Percentiles rank a stretch among this genome's conserved stretches.
Evolutionary conservation across 441 rosid genomes (phyloP).

Genomic region (Jatropha podagrica): DNA sequence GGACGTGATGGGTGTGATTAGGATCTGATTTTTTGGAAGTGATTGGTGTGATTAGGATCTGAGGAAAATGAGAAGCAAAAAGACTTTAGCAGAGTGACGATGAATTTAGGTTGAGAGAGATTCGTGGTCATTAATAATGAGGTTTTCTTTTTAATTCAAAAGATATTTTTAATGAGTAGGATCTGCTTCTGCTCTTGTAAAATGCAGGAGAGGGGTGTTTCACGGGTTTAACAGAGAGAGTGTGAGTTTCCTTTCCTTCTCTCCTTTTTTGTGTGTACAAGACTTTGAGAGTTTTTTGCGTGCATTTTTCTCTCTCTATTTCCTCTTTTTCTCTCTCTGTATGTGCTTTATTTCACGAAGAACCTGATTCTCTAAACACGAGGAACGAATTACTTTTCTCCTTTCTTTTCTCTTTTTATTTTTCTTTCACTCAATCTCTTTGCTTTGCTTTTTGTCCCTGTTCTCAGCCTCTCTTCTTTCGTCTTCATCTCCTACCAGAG

Average conservation of each 20-base stretch:
- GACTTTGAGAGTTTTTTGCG: conserved; percentile 3
- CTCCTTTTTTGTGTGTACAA: background rate
- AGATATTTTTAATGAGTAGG: background rate
- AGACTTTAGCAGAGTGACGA: background rate
- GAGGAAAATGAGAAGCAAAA: background rate
- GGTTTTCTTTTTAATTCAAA: background rate
- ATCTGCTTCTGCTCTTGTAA: background rate
- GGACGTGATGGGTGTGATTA: background rate
- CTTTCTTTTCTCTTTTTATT: conserved; percentile 1
- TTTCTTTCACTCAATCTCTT: background rate
- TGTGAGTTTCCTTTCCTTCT: background rate
- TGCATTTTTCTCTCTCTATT: background rate
- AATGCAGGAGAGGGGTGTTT: background rate
- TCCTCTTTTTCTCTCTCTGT: background rate
- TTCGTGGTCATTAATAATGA: conserved; percentile 1
- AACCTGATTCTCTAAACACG: conserved; percentile 62
- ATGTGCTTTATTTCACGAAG: conserved; percentile 39
- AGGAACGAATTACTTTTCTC: conserved; percentile 50
- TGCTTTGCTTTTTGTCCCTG: conserved; percentile 22
- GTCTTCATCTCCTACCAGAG: background rate
- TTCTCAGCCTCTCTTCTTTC: background rate
- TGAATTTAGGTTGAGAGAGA: background rate
- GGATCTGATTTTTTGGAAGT: background rate
- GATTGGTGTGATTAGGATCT: background rate
- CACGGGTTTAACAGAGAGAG: conserved; percentile 17